A percentile compares a stretch with the other conserved stretches of the same genome.
These are phyloP conservation scores for Fusarium oxysporum DNA, from an alignment of 2,329 filamentous ascomycete genomes.

Conservation along the genomic window DNA sequence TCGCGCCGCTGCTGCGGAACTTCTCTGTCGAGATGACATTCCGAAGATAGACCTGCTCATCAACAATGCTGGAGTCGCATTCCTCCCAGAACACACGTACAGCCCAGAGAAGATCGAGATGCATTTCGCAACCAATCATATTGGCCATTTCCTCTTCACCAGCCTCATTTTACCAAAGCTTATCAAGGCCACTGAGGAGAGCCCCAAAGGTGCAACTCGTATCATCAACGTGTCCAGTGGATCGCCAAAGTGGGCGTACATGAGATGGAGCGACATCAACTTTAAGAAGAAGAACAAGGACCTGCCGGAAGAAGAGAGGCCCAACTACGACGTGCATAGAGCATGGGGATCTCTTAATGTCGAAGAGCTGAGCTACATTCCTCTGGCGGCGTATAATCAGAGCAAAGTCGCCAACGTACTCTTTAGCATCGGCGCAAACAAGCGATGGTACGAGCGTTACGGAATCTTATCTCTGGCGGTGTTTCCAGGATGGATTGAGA, in stretches of 20 bases:
- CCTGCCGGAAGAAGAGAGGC: neutral
- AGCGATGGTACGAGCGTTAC: neutral
- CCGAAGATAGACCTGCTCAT: neutral
- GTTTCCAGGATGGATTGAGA: neutral
- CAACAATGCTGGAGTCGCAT: neutral
- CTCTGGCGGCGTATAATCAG: neutral
- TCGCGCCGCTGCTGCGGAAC: neutral
- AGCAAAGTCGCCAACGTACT: neutral
- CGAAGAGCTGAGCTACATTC: neutral
- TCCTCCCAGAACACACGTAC: neutral
- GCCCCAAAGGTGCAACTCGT: neutral
- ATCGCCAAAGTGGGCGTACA: neutral
- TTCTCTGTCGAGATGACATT: neutral
- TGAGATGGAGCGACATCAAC: neutral
- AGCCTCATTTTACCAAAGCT: neutral
- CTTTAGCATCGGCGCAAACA: neutral
- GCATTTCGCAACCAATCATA: neutral
- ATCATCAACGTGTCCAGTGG: neutral
- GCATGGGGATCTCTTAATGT: neutral
- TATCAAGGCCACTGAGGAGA: rapidly evolving
- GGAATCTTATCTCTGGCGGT: neutral
- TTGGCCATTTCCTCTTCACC: neutral
- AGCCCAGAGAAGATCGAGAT: neutral
- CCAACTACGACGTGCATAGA: neutral
- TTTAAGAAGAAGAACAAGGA: neutral